These are phyloP conservation scores for Funneliformis geosporum DNA, from an alignment of 192 early-diverging fungal genomes.

Conservation along the genomic window DNA sequence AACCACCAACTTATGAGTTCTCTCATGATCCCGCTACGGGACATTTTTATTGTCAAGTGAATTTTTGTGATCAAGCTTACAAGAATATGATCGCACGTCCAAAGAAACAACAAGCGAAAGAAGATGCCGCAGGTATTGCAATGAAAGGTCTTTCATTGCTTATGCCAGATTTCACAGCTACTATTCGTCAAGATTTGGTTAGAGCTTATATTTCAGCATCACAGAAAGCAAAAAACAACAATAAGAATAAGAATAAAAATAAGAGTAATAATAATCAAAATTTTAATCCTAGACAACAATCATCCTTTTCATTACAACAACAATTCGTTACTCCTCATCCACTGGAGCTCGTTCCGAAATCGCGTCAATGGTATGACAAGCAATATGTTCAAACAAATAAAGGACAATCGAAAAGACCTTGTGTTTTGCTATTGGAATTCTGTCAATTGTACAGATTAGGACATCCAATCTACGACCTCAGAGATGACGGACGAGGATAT, in stretches of 20 bases:
- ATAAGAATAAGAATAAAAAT: neutral
- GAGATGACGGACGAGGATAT: slow-evolving; percentile 14
- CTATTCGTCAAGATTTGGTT: slow-evolving; percentile 4
- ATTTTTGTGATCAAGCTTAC: slow-evolving; percentile 13
- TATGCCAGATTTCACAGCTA: neutral
- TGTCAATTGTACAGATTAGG: slow-evolving; percentile 28
- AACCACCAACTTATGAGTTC: neutral
- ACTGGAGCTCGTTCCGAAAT: slow-evolving; percentile 6
- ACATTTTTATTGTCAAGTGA: slow-evolving; percentile 18
- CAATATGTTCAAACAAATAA: neutral
- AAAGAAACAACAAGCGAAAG: slow-evolving; percentile 26
- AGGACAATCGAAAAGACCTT: slow-evolving; percentile 1
- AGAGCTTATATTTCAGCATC: neutral
- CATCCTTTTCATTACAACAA: neutral
- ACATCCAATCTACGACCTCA: neutral
- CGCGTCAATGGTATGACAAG: neutral
- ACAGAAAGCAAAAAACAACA: neutral
- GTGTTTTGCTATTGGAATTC: slow-evolving; percentile 21
- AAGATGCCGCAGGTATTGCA: slow-evolving; percentile 16
- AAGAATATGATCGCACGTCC: slow-evolving; percentile 5
- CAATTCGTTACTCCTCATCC: slow-evolving; percentile 3
- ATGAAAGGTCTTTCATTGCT: neutral
- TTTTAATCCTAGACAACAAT: neutral
- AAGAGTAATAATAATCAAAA: neutral
- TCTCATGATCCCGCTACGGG: slow-evolving; percentile 5